A percentile compares a stretch with the other conserved stretches of the same genome.
phyloP scores from a whole-genome alignment of 768 basidiomycete genomes.

The Kwoniella sp. region DNA sequence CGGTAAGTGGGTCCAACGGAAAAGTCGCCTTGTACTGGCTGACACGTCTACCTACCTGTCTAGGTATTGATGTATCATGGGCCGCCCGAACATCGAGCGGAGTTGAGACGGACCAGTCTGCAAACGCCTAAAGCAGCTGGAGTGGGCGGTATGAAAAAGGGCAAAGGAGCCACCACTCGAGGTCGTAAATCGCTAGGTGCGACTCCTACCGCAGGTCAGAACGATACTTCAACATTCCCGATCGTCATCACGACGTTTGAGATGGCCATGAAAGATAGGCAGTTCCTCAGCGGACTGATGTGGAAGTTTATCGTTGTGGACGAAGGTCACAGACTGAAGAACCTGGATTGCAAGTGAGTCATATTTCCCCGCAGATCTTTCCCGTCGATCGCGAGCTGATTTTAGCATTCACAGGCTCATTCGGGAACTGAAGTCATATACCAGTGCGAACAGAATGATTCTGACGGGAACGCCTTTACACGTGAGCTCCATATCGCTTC shows the following conservation, averaged over 20 bases:
- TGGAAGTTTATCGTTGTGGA: slow-evolving; percentile 80
- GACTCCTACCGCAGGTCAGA: slow-evolving; percentile 39
- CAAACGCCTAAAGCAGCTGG: slow-evolving; percentile 51
- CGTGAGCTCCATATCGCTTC: slow-evolving; percentile 60
- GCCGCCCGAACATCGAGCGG: slow-evolving; percentile 74
- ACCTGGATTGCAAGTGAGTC: slow-evolving; percentile 75
- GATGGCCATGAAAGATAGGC: slow-evolving; percentile 81
- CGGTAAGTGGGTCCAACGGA: slow-evolving; percentile 62
- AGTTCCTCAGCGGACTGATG: slow-evolving; percentile 66
- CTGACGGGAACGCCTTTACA: slow-evolving; percentile 95
- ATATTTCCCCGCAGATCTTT: slow-evolving; percentile 20
- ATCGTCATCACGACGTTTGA: slow-evolving; percentile 91
- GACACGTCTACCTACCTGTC: slow-evolving; percentile 60
- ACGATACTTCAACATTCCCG: slow-evolving; percentile 64
- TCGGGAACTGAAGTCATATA: slow-evolving; percentile 83
- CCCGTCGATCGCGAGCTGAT: slow-evolving; percentile 7
- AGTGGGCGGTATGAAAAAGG: slow-evolving; percentile 38
- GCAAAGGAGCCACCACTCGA: slow-evolving; percentile 8
- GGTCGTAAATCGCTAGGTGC: slow-evolving; percentile 31
- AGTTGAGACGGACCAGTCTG: slow-evolving; percentile 71
- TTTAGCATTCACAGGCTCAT: slow-evolving; percentile 62
- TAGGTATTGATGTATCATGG: slow-evolving; percentile 92
- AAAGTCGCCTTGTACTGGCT: neutral
- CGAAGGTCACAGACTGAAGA: slow-evolving; percentile 84
- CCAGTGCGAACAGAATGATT: slow-evolving; percentile 83